Conservation (phyloP, 352 stramenopile species). For the Phytopythium boreale region DNA sequence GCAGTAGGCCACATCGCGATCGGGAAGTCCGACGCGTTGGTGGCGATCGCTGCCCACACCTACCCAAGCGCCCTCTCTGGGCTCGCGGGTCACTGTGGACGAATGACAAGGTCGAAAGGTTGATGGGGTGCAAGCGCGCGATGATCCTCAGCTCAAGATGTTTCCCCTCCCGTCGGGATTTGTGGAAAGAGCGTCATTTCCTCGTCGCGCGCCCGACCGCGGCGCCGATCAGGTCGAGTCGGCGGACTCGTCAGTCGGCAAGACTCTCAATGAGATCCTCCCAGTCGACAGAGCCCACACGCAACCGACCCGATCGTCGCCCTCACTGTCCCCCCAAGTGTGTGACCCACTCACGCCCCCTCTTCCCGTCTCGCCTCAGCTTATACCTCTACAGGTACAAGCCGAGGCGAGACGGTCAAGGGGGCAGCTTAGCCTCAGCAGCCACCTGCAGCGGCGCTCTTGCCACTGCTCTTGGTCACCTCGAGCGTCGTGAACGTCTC, state of each 20-base stretch:
- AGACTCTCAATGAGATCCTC: background rate
- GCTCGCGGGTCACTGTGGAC: slow-evolving; percentile 2
- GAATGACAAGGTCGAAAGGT: background rate
- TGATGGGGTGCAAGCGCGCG: slow-evolving; percentile 9
- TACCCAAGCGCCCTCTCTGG: background rate
- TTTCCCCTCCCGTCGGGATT: slow-evolving; percentile 65
- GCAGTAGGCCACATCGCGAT: background rate
- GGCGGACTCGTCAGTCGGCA: background rate
- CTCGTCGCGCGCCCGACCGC: slow-evolving; percentile 27
- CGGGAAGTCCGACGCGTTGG: background rate
- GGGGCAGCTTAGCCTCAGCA: slow-evolving; percentile 95
- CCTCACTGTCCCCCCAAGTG: slow-evolving; percentile 2
- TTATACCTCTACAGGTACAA: background rate
- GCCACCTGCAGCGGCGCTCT: slow-evolving; percentile 88
- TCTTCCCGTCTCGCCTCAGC: background rate
- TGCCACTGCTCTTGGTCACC: slow-evolving; percentile 94
- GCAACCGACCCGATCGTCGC: slow-evolving; percentile 1
- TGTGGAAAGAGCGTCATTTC: slow-evolving; percentile 78
- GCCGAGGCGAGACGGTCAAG: slow-evolving; percentile 27
- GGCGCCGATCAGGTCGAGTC: background rate
- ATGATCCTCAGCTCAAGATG: slow-evolving; percentile 68
- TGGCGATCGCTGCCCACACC: background rate
- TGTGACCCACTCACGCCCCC: slow-evolving; percentile 1
- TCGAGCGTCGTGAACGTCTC: slow-evolving; percentile 94
- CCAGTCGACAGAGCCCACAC: background rate